These are phyloP conservation scores for Leishmania major DNA, from an alignment of 208 protist genomes.

Conservation along the genomic window DNA sequence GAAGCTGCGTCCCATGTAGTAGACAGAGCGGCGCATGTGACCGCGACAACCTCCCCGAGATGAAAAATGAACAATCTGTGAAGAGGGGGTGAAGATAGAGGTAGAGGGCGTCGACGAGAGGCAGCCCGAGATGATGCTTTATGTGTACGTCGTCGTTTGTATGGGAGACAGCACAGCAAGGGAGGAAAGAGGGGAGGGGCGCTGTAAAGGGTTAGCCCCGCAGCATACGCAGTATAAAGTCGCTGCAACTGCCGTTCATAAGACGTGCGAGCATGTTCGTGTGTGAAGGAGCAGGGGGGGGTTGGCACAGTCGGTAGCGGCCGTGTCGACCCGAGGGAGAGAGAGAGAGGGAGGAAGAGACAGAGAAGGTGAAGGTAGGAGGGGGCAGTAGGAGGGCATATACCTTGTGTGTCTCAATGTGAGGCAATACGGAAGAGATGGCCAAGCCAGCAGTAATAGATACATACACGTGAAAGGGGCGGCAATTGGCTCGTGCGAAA, in stretches of 20 bases:
- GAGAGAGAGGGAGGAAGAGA: background rate
- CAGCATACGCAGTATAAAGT: background rate
- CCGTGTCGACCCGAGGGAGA: background rate
- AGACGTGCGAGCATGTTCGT: background rate
- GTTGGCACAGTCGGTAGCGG: background rate
- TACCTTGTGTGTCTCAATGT: background rate
- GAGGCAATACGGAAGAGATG: background rate
- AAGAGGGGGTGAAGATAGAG: background rate
- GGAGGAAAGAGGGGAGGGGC: background rate
- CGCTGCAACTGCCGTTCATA: background rate
- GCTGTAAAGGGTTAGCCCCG: background rate
- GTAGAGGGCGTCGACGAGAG: background rate
- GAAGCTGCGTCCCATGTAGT: slow-evolving; percentile 86
- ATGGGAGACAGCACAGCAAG: background rate
- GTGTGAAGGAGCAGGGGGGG: background rate
- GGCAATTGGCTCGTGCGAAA: background rate
- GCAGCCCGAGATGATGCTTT: background rate
- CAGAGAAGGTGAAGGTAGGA: background rate
- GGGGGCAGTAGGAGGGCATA: background rate
- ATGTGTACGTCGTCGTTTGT: background rate
- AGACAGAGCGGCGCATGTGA: slow-evolving; percentile 76
- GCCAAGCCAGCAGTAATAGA: background rate
- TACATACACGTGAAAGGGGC: background rate
- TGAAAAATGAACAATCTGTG: background rate
- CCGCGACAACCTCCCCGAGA: background rate